These are phyloP conservation scores for Phoenix dactylifera DNA, from an alignment of 176 grass and related monocot species.

Conservation along the genomic window DNA sequence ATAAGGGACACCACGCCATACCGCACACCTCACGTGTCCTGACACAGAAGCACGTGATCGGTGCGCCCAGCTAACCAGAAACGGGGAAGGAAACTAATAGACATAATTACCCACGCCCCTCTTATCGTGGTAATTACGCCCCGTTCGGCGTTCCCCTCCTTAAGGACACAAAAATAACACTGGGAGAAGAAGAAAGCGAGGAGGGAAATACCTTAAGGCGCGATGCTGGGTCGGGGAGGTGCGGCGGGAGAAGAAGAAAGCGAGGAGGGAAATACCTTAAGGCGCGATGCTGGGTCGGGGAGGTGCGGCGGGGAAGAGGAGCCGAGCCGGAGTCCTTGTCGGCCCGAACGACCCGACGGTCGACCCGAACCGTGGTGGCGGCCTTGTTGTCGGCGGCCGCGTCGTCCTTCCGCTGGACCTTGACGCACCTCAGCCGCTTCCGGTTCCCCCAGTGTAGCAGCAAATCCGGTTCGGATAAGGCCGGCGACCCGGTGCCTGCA, in stretches of 20 bases:
- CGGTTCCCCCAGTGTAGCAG: constrained; percentile 81
- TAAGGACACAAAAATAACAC: no score
- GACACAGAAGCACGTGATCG: no score
- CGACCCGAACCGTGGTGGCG: constrained; percentile 17
- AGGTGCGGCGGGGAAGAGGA: constrained; percentile 30
- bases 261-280: constrained; percentile 24
- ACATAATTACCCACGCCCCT: no score
- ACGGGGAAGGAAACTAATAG: no score
- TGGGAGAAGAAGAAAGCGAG: no score
- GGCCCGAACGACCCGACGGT: not conserved
- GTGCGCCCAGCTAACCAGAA: no score
- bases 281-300: constrained; percentile 26
- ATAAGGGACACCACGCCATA: no score
- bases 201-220: constrained; percentile 28
- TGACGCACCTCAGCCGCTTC: constrained; percentile 74
- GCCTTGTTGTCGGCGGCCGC: constrained; percentile 18
- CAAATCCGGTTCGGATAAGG: constrained; percentile 42
- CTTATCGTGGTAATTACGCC: no score
- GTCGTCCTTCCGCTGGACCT: constrained; percentile 61
- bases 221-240: constrained; percentile 29
- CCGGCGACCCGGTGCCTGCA: constrained; percentile 4
- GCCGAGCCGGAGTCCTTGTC: not conserved
- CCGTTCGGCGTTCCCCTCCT: no score
- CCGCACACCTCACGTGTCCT: no score
- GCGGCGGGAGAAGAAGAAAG: constrained; percentile 22